These are phyloP conservation scores for Madurella fahalii DNA, from an alignment of 2,329 filamentous ascomycete genomes.

Conservation along the genomic window DNA sequence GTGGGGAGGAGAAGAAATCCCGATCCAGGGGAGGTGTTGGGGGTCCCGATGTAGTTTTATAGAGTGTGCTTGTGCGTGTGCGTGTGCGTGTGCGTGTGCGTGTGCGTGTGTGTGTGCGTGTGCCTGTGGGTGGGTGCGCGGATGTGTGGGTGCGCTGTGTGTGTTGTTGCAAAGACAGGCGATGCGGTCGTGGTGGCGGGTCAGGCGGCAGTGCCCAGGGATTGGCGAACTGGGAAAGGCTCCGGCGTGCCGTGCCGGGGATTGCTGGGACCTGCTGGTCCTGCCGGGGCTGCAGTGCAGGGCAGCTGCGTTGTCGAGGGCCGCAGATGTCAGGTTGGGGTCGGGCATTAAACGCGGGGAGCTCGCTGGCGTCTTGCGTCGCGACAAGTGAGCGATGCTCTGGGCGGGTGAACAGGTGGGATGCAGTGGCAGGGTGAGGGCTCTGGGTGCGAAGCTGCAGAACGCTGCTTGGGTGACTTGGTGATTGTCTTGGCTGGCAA, in stretches of 20 bases:
- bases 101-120: background rate
- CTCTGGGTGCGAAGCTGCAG: background rate
- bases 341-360: constrained; percentile 30
- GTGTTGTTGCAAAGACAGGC: no score
- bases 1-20: constrained; percentile 15
- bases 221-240: constrained; percentile 18
- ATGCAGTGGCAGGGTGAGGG: constrained; percentile 11
- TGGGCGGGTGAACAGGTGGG: constrained; percentile 16
- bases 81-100: background rate
- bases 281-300: constrained; percentile 20
- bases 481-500: constrained; percentile 1
- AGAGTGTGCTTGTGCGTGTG: constrained; percentile 1
- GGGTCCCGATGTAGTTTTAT: constrained; percentile 9
- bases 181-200: constrained; percentile 14
- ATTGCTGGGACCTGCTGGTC: constrained; percentile 8
- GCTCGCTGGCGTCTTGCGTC: constrained; percentile 18
- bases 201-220: constrained; percentile 16
- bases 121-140: constrained; percentile 3
- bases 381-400: constrained; percentile 14
- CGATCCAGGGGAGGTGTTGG: constrained; percentile 1
- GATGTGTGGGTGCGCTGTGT: background rate
- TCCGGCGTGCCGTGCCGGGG: constrained; percentile 17
- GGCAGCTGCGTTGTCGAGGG: constrained; percentile 22
- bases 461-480: background rate
- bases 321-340: constrained; percentile 23